Evolutionary conservation across 2,329 filamentous ascomycete genomes (phyloP).

Genomic region (Orbilia blumenaviensis): DNA sequence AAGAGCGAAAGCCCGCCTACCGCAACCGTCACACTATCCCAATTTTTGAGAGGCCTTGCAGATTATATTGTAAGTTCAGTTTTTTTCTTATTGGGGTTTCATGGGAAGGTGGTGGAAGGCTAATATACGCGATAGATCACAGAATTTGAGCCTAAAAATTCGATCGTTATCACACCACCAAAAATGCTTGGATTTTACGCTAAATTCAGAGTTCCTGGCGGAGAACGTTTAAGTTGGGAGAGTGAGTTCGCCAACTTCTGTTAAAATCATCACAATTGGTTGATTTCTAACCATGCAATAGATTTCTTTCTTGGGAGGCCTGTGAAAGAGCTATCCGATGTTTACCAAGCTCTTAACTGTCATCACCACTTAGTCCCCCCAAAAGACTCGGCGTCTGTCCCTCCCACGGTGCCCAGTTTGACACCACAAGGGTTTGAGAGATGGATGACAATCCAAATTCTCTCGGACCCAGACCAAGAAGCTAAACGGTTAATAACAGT

Average conservation of each 20-base stretch:
- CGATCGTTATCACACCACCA: slow-evolving; percentile 56
- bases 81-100: not conserved
- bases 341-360: slow-evolving; percentile 57
- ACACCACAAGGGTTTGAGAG: slow-evolving; percentile 57
- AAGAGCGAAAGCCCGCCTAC: slow-evolving; percentile 51
- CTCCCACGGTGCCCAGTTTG: slow-evolving; percentile 56
- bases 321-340: slow-evolving; percentile 54
- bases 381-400: slow-evolving; percentile 45
- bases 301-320: slow-evolving; percentile 56
- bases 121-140: slow-evolving; percentile 54
- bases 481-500: slow-evolving; percentile 55
- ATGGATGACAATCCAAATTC: slow-evolving; percentile 58
- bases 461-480: slow-evolving; percentile 56
- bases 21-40: slow-evolving; percentile 54
- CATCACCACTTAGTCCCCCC: slow-evolving; percentile 57
- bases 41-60: slow-evolving; percentile 56
- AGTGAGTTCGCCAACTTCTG: slow-evolving; percentile 26
- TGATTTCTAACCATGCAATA: slow-evolving; percentile 10
- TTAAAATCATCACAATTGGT: not conserved
- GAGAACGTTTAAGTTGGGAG: slow-evolving; percentile 56
- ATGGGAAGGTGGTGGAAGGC: too few relatives aligned
- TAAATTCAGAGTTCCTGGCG: slow-evolving; percentile 45
- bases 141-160: slow-evolving; percentile 56
- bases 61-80: slow-evolving; percentile 55
- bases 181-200: slow-evolving; percentile 58